Evolutionary conservation across 1,284 basidiomycete species (phyloP).

Genomic region (Agaricales sp.): DNA sequence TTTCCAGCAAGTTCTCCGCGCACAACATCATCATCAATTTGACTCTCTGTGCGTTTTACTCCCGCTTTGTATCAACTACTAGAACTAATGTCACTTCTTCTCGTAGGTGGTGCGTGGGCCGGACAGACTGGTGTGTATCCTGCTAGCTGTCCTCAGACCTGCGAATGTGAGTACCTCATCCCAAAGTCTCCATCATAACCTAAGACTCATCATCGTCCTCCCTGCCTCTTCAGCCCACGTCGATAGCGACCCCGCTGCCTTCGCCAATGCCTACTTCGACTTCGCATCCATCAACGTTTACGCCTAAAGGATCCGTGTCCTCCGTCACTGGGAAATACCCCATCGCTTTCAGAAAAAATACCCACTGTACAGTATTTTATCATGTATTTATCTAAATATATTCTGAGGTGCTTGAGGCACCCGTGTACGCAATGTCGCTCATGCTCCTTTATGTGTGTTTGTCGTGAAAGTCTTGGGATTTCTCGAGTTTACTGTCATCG

Average conservation of each 20-base stretch:
- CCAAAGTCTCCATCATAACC: background rate
- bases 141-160: slow-evolving; percentile 23
- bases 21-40: slow-evolving; percentile 30
- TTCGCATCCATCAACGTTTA: slow-evolving; percentile 40
- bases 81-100: too few relatives aligned
- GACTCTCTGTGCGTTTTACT: slow-evolving; percentile 20
- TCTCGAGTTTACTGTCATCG: too few relatives aligned
- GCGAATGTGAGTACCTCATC: slow-evolving; percentile 21
- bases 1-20: slow-evolving; percentile 19
- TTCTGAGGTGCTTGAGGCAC: too few relatives aligned
- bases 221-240: slow-evolving; percentile 24
- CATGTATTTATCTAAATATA: too few relatives aligned
- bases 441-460: too few relatives aligned
- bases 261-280: slow-evolving; percentile 42
- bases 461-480: too few relatives aligned
- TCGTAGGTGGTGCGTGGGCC: slow-evolving; percentile 30
- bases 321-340: too few relatives aligned
- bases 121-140: slow-evolving; percentile 20
- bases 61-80: background rate
- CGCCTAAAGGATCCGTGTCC: too few relatives aligned
- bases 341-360: too few relatives aligned
- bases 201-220: slow-evolving; percentile 3
- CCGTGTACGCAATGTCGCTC: too few relatives aligned
- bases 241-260: slow-evolving; percentile 34
- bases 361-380: too few relatives aligned